These are phyloP conservation scores for Globisporangium yorkense DNA, from an alignment of 352 stramenopile genomes.

Conservation along the genomic window DNA sequence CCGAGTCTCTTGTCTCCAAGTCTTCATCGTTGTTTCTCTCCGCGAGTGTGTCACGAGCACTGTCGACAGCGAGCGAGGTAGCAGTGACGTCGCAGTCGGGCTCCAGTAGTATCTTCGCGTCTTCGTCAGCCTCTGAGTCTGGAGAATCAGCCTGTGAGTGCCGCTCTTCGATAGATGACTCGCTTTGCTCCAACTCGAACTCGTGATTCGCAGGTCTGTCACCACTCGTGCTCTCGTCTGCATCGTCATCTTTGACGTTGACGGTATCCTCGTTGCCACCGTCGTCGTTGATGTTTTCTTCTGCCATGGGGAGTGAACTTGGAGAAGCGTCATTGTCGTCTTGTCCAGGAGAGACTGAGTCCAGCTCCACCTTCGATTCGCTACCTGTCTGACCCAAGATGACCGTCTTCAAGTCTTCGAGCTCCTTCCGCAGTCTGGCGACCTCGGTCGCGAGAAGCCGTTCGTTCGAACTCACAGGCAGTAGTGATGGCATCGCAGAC, in stretches of 20 bases:
- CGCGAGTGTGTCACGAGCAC: not conserved
- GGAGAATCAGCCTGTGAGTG: not conserved
- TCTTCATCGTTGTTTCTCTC: not conserved
- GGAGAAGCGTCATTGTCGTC: not conserved
- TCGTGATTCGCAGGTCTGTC: not conserved
- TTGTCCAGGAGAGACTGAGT: not conserved
- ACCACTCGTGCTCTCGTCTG: not conserved
- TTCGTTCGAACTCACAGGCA: conserved; percentile 20
- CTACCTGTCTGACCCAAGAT: not conserved
- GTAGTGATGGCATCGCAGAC: not conserved
- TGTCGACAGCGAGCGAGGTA: not conserved
- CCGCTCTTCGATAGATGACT: not conserved
- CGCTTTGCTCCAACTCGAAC: not conserved
- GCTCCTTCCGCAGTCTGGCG: conserved; percentile 21
- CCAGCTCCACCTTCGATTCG: not conserved
- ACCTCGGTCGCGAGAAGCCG: conserved; percentile 25
- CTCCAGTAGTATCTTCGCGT: not conserved
- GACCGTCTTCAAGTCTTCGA: conserved; percentile 10
- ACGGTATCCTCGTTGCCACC: too few relatives aligned
- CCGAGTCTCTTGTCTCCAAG: not conserved
- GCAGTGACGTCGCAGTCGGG: not conserved
- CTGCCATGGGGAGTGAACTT: not conserved
- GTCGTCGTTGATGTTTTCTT: too few relatives aligned
- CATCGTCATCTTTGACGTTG: not conserved
- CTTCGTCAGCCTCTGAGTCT: not conserved